Evolutionary conservation across 495 filamentous ascomycete species (phyloP).

Genomic region (Rostrohypoxylon terebratum): DNA sequence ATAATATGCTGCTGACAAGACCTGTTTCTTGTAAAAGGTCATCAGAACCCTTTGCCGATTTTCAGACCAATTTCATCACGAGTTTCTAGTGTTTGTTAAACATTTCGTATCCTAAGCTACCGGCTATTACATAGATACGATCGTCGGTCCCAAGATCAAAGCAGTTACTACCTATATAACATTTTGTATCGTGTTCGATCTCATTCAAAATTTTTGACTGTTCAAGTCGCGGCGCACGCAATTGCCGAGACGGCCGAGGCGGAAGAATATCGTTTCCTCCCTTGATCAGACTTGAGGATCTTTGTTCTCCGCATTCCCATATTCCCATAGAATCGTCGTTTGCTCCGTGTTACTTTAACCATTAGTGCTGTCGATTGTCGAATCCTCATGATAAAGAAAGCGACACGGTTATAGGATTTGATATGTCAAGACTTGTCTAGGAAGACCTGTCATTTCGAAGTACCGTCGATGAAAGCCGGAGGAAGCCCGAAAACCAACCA

Average conservation of each 20-base stretch:
- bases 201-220: background rate
- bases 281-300: background rate
- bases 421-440: conserved; percentile 5
- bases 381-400: background rate
- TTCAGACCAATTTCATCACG: background rate
- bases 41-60: conserved; percentile 1
- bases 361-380: background rate
- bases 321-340: background rate
- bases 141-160: background rate
- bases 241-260: background rate
- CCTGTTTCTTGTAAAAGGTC: conserved; percentile 24
- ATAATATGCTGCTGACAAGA: conserved; percentile 29
- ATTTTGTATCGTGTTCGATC: conserved; percentile 6
- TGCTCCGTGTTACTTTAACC: background rate
- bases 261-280: background rate
- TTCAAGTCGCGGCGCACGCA: background rate
- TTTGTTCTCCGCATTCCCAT: background rate
- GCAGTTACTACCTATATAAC: background rate
- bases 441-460: background rate
- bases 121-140: background rate
- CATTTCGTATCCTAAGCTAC: background rate
- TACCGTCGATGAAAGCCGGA: conserved; percentile 10
- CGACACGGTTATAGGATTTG: background rate
- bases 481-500: conserved; percentile 25
- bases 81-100: background rate